Evolutionary conservation across 2,329 filamentous ascomycete species (phyloP).

Genomic region (Nectriaceae sp.): DNA sequence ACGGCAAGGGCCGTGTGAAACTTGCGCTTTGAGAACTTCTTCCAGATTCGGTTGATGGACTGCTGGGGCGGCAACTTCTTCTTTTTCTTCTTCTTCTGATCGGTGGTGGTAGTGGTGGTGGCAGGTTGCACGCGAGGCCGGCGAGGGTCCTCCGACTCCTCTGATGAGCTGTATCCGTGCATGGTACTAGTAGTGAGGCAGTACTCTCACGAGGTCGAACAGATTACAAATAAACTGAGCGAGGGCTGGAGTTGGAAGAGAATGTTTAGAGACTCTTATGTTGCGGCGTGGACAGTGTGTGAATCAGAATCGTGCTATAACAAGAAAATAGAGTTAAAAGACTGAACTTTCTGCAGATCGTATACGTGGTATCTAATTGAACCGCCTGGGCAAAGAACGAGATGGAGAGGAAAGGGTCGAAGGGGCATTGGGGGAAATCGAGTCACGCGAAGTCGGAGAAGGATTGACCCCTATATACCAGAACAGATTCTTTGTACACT

Average conservation of each 20-base stretch:
- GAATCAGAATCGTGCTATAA: too few relatives aligned
- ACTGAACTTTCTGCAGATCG: too few relatives aligned
- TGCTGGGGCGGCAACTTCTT: slow-evolving; percentile 64
- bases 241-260: too few relatives aligned
- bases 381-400: too few relatives aligned
- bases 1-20: slow-evolving; percentile 68
- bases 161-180: slow-evolving; percentile 53
- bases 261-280: too few relatives aligned
- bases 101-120: slow-evolving; percentile 34
- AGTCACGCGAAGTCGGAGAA: slow-evolving; percentile 4
- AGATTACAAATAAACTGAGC: too few relatives aligned
- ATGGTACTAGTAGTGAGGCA: slow-evolving; percentile 21
- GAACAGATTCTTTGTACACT: too few relatives aligned
- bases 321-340: not conserved
- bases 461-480: slow-evolving; percentile 9
- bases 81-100: slow-evolving; percentile 52
- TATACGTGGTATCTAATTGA: too few relatives aligned
- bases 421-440: not conserved
- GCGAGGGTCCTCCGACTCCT: slow-evolving; percentile 50
- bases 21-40: slow-evolving; percentile 56
- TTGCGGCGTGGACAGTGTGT: too few relatives aligned
- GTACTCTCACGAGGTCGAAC: not conserved
- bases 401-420: too few relatives aligned
- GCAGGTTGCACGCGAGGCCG: slow-evolving; percentile 38
- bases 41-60: slow-evolving; percentile 68